phyloP scores from a whole-genome alignment of 2,329 filamentous ascomycete genomes.

The Xylariales sp. region DNA sequence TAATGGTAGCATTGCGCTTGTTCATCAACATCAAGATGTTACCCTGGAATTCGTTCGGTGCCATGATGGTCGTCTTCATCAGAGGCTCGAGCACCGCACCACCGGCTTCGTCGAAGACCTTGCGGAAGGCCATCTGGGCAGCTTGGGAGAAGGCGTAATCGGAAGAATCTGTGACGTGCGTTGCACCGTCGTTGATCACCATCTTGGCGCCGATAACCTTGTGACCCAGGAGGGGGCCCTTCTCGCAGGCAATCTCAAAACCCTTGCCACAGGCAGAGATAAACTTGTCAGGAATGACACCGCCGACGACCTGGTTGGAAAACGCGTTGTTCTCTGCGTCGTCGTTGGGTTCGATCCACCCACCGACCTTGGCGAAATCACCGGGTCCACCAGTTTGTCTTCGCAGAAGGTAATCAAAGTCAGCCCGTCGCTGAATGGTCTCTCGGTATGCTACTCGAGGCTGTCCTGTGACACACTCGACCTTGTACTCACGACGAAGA shows the following conservation, averaged over 20 bases:
- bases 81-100: constrained; percentile 88
- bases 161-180: constrained; percentile 95
- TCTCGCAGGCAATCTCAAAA: constrained; percentile 76
- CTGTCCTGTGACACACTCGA: constrained; percentile 92
- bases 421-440: constrained; percentile 73
- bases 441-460: constrained; percentile 97
- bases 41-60: constrained; percentile 95
- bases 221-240: constrained; percentile 89
- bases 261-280: constrained; percentile 92
- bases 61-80: constrained; percentile 97
- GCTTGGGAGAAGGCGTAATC: constrained; percentile 95
- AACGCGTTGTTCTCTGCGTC: constrained; percentile 73
- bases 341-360: constrained; percentile 83
- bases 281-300: constrained; percentile 92
- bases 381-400: constrained; percentile 94
- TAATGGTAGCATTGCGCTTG: constrained; percentile 92
- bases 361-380: constrained; percentile 89
- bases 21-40: constrained; percentile 92
- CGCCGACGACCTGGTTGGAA: constrained; percentile 81
- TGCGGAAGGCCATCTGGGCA: constrained; percentile 93
- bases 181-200: constrained; percentile 93
- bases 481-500: constrained; percentile 92
- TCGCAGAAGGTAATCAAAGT: constrained; percentile 91
- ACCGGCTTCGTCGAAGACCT: constrained; percentile 76
- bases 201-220: constrained; percentile 84